These are phyloP conservation scores for Solanum sejunctum DNA, from an alignment of 257 asterid genomes.

Conservation along the genomic window DNA sequence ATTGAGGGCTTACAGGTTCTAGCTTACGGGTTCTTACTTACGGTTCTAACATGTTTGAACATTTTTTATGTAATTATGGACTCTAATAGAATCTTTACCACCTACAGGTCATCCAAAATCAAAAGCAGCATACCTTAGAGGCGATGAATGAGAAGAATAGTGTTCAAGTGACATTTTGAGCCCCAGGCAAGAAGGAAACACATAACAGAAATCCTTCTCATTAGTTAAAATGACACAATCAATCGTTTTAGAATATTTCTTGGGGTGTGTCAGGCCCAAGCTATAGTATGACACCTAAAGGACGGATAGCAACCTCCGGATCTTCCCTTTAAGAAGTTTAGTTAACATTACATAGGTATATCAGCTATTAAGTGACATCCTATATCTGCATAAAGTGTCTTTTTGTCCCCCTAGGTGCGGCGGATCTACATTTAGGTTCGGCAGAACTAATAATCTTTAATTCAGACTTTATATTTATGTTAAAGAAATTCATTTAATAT, in stretches of 20 bases:
- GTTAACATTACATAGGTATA: background rate
- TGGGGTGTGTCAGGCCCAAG: background rate
- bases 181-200: background rate
- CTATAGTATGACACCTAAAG: background rate
- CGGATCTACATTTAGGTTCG: background rate
- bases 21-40: no score
- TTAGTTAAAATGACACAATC: background rate
- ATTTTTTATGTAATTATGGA: constrained; percentile 69
- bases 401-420: background rate
- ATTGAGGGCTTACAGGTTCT: no score
- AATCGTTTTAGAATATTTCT: background rate
- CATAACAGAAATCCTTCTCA: background rate
- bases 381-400: background rate
- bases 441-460: background rate
- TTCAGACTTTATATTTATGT: background rate
- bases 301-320: background rate
- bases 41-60: no score
- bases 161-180: background rate
- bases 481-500: background rate
- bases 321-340: background rate
- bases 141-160: background rate
- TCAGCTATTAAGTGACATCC: background rate
- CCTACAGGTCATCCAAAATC: constrained; percentile 19
- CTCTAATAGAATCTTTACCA: constrained; percentile 35
- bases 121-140: background rate